Evolutionary conservation across 768 basidiomycete species (phyloP).

Genomic region (Russula compacta): DNA sequence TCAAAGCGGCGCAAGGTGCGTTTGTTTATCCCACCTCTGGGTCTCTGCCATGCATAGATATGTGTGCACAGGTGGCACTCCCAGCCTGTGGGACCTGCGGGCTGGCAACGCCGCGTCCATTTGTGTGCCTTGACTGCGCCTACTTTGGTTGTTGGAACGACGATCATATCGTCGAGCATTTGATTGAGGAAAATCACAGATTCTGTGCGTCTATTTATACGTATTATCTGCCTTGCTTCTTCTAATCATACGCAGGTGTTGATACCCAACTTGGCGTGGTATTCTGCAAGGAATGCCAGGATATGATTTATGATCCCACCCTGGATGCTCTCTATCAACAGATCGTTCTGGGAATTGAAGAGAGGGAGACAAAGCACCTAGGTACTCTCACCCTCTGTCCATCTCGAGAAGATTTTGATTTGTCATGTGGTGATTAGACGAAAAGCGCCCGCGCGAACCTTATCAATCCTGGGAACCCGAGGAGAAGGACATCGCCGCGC

Average conservation of each 20-base stretch:
- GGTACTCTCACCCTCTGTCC: conserved; percentile 29
- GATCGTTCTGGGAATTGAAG: conserved; percentile 45
- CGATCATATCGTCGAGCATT: conserved; percentile 49
- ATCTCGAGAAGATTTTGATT: conserved; percentile 20
- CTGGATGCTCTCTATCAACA: conserved; percentile 40
- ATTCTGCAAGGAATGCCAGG: conserved; percentile 65
- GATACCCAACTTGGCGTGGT: conserved; percentile 68
- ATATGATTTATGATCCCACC: conserved; percentile 56
- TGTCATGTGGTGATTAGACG: conserved; percentile 7
- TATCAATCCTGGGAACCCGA: conserved; percentile 44
- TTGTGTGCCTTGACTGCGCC: conserved; percentile 64
- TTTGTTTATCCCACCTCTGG: background rate
- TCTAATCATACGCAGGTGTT: conserved; percentile 39
- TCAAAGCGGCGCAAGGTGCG: conserved; percentile 61
- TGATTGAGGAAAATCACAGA: conserved; percentile 45
- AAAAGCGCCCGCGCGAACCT: conserved; percentile 36
- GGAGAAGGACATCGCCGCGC: conserved; percentile 32
- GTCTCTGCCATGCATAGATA: background rate
- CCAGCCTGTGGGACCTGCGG: conserved; percentile 60
- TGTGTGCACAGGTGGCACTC: conserved; percentile 35
- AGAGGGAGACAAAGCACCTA: conserved; percentile 52
- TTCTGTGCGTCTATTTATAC: conserved; percentile 46
- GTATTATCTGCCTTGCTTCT: background rate
- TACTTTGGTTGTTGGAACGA: conserved; percentile 62
- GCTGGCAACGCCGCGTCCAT: conserved; percentile 48